Evolutionary conservation across 768 basidiomycete genomes (phyloP), one percentile per base, ranked within the genome.

Genomic region (Botryobasidium botryosum): DNA sequence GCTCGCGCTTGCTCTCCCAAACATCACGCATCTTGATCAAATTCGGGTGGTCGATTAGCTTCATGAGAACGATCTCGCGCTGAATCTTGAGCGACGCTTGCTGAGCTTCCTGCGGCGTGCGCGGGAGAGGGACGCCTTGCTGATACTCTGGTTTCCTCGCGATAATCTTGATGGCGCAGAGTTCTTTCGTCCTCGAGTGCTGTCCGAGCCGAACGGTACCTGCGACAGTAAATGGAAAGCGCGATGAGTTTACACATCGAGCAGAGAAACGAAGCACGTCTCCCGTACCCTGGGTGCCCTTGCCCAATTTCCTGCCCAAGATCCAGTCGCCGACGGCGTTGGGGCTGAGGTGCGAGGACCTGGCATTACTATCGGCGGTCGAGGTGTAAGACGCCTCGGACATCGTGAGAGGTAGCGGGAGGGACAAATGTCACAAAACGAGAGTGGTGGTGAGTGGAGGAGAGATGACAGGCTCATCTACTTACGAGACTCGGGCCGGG

Each of bases 41-140:
- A 62, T 94, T 94, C 1, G 88, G 91, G 58, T 97, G 91, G 56
- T 91, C 85, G 78, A 97, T 90, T 54, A 96, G 79, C 61, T 96
- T 97, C 91, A 97, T 92, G 78, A 96, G 90, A 45, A 84, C 86
- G 49, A 97, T 92, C 61, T 97, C 91, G 51, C 86, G 68, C 59
- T 94, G 88, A 48, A 96, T 80, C 3, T 84, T 81, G 38, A 91
- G 46, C n/a, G 62, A 51, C 25, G 56, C 52, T 15, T 71, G 48
- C 80, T 73, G 50, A 79, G 75, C 59, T 85, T 86, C 50, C 87
- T 81, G 2, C 72, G 71, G 50, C 72, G 69, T 52, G 74, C 72
- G 31, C 75, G 73, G 5, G 71, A 70, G 50, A 77, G 59, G 46
- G 79, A 78, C 17, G 70, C 69, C 37, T 73, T 29, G 83, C 82